Evolutionary conservation across 768 basidiomycete species (phyloP).

Genomic region (Dioszegia hungarica): DNA sequence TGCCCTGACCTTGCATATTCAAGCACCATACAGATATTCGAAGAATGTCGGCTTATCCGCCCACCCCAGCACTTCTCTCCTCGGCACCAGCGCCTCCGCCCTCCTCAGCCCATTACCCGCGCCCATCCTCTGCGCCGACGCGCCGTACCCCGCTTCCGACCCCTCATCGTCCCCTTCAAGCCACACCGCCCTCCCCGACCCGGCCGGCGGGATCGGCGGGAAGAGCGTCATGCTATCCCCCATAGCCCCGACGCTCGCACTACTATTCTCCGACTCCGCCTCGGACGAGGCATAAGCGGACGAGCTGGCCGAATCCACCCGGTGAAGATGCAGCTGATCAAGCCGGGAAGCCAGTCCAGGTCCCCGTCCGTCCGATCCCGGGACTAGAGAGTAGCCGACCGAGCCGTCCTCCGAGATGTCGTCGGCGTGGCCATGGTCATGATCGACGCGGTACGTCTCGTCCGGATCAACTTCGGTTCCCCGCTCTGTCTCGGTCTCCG

Average conservation of each 20-base stretch:
- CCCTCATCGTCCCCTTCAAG: neutral
- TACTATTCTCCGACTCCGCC: constrained; percentile 22
- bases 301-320: constrained; percentile 22
- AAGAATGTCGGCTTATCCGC: constrained; percentile 45
- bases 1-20: too few species aligned
- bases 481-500: constrained; percentile 19
- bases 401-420: neutral
- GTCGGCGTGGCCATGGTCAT: neutral
- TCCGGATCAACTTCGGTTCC: constrained; percentile 14
- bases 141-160: neutral
- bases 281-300: constrained; percentile 34
- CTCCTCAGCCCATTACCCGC: constrained; percentile 15
- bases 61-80: constrained; percentile 12
- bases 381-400: neutral
- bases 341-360: too few species aligned
- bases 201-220: neutral
- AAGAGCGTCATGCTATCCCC: constrained; percentile 30
- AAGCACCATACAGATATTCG: constrained; percentile 48
- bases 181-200: neutral
- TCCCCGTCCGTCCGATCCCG: too few species aligned
- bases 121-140: neutral
- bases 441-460: neutral
- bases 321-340: neutral
- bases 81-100: constrained; percentile 3
- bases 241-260: constrained; percentile 4